A percentile compares a stretch with the other conserved stretches of the same genome.
Evolutionary conservation across 495 filamentous ascomycete genomes (phyloP).

Genomic region (Diplogelasinospora grovesii): DNA sequence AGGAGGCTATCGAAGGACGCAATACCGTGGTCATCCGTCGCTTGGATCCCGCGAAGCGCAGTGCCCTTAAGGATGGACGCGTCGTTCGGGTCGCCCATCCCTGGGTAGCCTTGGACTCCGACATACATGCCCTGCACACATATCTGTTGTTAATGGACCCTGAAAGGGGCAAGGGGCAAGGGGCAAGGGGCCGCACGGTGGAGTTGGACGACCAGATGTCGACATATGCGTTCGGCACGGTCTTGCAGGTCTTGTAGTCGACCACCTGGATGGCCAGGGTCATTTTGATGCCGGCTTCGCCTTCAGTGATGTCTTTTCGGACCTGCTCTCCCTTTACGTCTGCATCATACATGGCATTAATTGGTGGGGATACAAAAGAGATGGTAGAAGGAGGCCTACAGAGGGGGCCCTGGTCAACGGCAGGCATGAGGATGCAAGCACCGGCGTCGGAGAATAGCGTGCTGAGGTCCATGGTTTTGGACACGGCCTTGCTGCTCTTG

Average conservation of each 20-base stretch:
- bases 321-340: slow-evolving; percentile 39
- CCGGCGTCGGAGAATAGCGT: slow-evolving; percentile 48
- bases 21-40: slow-evolving; percentile 42
- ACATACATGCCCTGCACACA: slow-evolving; percentile 47
- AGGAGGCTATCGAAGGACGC: slow-evolving; percentile 46
- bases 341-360: slow-evolving; percentile 4
- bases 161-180: background rate
- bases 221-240: slow-evolving; percentile 49
- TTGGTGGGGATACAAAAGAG: background rate
- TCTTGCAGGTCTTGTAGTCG: slow-evolving; percentile 53
- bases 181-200: slow-evolving; percentile 23
- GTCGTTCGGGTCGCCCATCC: slow-evolving; percentile 42
- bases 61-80: slow-evolving; percentile 43
- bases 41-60: slow-evolving; percentile 46
- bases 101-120: slow-evolving; percentile 44
- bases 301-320: slow-evolving; percentile 47
- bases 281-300: slow-evolving; percentile 50
- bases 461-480: slow-evolving; percentile 40
- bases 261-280: slow-evolving; percentile 57
- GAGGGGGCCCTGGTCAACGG: slow-evolving; percentile 52
- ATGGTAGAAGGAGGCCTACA: slow-evolving; percentile 26
- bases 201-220: slow-evolving; percentile 51
- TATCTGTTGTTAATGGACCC: background rate
- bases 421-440: slow-evolving; percentile 50
- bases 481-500: slow-evolving; percentile 53